Evolutionary conservation across 2,329 filamentous ascomycete genomes (phyloP).

Genomic region (Trichoderma koningiopsis): DNA sequence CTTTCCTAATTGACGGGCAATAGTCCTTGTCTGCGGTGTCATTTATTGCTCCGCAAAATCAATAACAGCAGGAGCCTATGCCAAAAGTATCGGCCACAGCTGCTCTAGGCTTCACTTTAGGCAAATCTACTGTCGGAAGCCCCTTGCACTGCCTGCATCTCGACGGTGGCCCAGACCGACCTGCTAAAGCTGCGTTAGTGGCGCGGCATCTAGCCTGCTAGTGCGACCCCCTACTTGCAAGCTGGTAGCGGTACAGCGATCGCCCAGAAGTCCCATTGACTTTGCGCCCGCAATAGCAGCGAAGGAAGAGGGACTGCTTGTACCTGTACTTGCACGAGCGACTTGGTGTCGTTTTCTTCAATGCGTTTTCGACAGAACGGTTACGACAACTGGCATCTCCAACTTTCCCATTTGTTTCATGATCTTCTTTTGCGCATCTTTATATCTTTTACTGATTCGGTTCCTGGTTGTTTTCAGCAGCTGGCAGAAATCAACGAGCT

Average conservation of each 20-base stretch:
- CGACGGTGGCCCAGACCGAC: conserved; percentile 13
- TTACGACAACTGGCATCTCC: conserved; percentile 15
- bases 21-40: neutral
- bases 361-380: conserved; percentile 9
- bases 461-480: neutral
- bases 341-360: conserved; percentile 15
- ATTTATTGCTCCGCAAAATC: neutral
- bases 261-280: neutral
- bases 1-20: neutral
- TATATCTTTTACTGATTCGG: neutral
- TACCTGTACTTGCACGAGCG: conserved; percentile 3
- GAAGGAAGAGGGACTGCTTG: neutral
- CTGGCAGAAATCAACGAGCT: neutral
- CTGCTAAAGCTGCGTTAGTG: conserved; percentile 21
- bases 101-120: neutral
- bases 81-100: neutral
- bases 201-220: conserved; percentile 13
- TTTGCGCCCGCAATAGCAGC: neutral
- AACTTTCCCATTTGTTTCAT: neutral
- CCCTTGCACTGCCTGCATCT: neutral
- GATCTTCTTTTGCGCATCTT: neutral
- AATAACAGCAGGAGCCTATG: neutral
- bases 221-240: neutral
- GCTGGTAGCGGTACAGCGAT: neutral
- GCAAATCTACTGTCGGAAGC: neutral